Evolutionary conservation across 176 grass and related monocot species (phyloP).

Genomic region (Metroxylon sagu): DNA sequence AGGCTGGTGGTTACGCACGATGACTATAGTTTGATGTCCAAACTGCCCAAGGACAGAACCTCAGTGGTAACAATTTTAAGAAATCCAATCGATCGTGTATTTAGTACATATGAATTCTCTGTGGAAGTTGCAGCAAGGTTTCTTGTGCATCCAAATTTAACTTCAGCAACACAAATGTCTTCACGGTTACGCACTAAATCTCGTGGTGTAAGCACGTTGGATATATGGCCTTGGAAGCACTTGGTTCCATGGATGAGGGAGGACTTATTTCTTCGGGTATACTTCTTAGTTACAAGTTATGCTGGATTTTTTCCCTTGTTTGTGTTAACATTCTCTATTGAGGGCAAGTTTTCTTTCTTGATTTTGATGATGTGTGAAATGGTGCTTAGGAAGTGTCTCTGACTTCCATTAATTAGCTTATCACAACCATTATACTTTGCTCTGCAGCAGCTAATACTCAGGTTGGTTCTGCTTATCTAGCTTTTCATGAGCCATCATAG

Average conservation of each 20-base stretch:
- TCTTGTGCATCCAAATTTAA: constrained; percentile 76
- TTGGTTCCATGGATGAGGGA: constrained; percentile 98
- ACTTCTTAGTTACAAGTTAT: background rate
- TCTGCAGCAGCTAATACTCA: too few species aligned
- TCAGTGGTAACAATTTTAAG: constrained; percentile 90
- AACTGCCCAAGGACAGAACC: constrained; percentile 74
- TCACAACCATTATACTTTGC: too few species aligned
- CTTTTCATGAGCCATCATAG: too few species aligned
- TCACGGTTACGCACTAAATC: constrained; percentile 37
- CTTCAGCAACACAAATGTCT: constrained; percentile 70
- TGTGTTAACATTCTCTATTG: too few species aligned
- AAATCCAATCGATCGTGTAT: constrained; percentile 83
- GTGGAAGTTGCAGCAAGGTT: constrained; percentile 96
- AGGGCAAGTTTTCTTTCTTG: too few species aligned
- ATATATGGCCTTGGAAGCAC: constrained; percentile 99
- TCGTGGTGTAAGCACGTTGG: constrained; percentile 72
- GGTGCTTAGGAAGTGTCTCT: background rate
- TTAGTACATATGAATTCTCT: constrained; percentile 95
- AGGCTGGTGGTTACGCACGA: constrained; percentile 86
- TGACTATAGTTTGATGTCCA: constrained; percentile 93
- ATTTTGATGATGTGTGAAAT: background rate
- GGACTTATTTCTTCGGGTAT: constrained; percentile 82
- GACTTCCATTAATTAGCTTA: background rate
- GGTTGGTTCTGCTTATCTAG: too few species aligned
- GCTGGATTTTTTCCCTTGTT: background rate